A percentile compares a stretch with the other conserved stretches of the same genome.
These are phyloP conservation scores for Byssothecium circinans DNA, from an alignment of 2,329 filamentous ascomycete genomes.

Conservation along the genomic window DNA sequence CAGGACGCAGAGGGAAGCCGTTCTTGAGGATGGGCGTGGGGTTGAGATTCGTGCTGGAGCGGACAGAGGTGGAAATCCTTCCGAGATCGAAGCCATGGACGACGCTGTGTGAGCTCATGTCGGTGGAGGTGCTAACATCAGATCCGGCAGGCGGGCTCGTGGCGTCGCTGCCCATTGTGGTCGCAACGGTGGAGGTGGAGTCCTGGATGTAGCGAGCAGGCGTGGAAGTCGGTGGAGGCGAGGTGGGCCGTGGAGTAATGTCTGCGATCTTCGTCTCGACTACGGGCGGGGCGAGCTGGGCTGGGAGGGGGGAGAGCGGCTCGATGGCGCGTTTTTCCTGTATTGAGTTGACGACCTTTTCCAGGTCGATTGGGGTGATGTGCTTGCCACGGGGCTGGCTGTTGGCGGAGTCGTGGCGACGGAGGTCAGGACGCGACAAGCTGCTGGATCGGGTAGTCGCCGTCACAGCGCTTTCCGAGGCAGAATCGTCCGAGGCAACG, in stretches of 20 bases:
- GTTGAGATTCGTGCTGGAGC: constrained; percentile 61
- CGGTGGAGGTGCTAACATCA: constrained; percentile 65
- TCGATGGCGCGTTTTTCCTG: constrained; percentile 76
- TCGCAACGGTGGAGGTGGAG: constrained; percentile 59
- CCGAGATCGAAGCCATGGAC: constrained; percentile 86
- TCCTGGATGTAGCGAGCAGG: constrained; percentile 54
- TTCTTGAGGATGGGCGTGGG: constrained; percentile 64
- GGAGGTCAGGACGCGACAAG: constrained; percentile 65
- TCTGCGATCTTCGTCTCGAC: constrained; percentile 29
- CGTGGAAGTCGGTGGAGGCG: constrained; percentile 42
- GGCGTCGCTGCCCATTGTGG: constrained; percentile 45
- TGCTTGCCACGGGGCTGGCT: constrained; percentile 76
- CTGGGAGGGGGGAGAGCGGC: constrained; percentile 54
- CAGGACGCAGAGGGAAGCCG: constrained; percentile 32
- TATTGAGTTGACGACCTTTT: constrained; percentile 92
- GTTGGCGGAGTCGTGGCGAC: constrained; percentile 69
- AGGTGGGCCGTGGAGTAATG: constrained; percentile 48
- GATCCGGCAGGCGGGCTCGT: constrained; percentile 51
- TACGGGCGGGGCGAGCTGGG: constrained; percentile 36
- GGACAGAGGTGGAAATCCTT: constrained; percentile 68
- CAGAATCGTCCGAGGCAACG: constrained; percentile 49
- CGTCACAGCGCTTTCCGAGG: constrained; percentile 43
- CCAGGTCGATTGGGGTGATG: constrained; percentile 87
- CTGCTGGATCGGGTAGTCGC: constrained; percentile 51
- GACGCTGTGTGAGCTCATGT: constrained; percentile 67